These are phyloP conservation scores for Schrenkiella parvula DNA, from an alignment of 345 rosid species.

Conservation along the genomic window DNA sequence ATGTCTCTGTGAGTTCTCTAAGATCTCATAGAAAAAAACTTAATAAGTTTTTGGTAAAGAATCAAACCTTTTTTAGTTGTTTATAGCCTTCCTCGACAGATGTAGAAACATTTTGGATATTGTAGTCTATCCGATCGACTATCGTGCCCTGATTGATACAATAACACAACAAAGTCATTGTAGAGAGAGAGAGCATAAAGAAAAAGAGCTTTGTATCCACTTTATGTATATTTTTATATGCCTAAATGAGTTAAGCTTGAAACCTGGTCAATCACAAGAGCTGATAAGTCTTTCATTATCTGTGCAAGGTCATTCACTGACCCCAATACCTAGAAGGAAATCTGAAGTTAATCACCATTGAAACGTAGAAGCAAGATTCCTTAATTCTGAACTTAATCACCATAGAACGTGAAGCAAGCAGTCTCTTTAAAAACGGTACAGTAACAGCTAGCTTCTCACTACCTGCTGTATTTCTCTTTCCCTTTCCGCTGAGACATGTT, in stretches of 20 bases:
- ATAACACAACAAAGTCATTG: background rate
- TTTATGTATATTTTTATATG: background rate
- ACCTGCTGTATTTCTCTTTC: constrained; percentile 48
- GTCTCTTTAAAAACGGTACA: background rate
- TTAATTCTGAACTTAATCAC: background rate
- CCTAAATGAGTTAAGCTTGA: background rate
- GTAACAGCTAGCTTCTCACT: background rate
- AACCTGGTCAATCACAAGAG: constrained; percentile 95
- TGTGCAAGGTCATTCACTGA: constrained; percentile 92
- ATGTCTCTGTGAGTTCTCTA: background rate
- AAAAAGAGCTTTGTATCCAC: background rate
- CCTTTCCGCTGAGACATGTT: constrained; percentile 43
- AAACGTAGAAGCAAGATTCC: background rate
- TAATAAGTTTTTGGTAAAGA: background rate
- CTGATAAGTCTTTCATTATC: constrained; percentile 88
- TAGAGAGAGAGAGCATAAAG: background rate
- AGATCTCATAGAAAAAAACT: background rate
- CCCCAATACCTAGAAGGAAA: constrained; percentile 57
- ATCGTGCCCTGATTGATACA: constrained; percentile 64
- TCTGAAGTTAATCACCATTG: background rate
- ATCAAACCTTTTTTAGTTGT: constrained; percentile 69
- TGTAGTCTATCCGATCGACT: constrained; percentile 85
- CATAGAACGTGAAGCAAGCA: background rate
- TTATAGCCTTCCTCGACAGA: constrained; percentile 77
- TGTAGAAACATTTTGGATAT: constrained; percentile 73